Percentiles rank a stretch among this genome's conserved stretches.
These are phyloP conservation scores for Yarrowia galli DNA, from an alignment of 1,139 yeast genomes.

Conservation along the genomic window DNA sequence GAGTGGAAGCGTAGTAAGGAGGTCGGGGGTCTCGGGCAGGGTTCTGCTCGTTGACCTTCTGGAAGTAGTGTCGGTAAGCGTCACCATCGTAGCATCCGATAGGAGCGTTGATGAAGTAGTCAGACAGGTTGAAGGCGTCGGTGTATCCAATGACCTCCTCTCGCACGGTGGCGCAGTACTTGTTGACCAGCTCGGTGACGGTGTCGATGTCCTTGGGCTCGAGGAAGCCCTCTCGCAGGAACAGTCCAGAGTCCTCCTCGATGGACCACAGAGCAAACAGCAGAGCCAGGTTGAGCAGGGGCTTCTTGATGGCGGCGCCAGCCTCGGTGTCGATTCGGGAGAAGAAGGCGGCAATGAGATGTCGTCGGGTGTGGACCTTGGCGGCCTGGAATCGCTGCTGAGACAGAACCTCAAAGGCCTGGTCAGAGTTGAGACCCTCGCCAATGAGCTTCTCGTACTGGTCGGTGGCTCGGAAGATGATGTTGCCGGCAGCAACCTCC, in stretches of 20 bases:
- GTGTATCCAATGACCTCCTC: conserved; percentile 80
- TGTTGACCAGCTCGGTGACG: conserved; percentile 51
- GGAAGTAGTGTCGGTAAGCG: conserved; percentile 76
- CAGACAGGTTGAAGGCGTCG: conserved; percentile 89
- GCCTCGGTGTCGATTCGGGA: conserved; percentile 47
- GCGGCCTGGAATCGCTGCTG: conserved; percentile 57
- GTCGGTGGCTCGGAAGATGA: conserved; percentile 51
- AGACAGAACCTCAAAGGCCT: conserved; percentile 56
- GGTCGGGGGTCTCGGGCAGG: conserved; percentile 50
- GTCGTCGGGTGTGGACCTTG: conserved; percentile 54
- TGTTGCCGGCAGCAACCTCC: conserved; percentile 53
- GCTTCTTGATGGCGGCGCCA: conserved; percentile 49
- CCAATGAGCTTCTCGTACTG: conserved; percentile 44
- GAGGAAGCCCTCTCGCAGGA: conserved; percentile 70
- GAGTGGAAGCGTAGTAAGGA: conserved; percentile 52
- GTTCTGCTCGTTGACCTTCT: conserved; percentile 51
- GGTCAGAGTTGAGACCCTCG: conserved; percentile 47
- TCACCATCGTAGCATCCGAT: conserved; percentile 87
- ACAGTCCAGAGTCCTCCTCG: conserved; percentile 78
- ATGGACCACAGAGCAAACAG: conserved; percentile 75
- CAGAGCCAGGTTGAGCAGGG: conserved; percentile 59
- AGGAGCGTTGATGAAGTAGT: conserved; percentile 83
- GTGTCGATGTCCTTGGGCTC: conserved; percentile 50
- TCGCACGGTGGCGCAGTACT: conserved; percentile 55
- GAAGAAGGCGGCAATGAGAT: conserved; percentile 52